Base-by-base conservation (phyloP, 345 rosid species). In the Gynandropsis gynandra region DNA sequence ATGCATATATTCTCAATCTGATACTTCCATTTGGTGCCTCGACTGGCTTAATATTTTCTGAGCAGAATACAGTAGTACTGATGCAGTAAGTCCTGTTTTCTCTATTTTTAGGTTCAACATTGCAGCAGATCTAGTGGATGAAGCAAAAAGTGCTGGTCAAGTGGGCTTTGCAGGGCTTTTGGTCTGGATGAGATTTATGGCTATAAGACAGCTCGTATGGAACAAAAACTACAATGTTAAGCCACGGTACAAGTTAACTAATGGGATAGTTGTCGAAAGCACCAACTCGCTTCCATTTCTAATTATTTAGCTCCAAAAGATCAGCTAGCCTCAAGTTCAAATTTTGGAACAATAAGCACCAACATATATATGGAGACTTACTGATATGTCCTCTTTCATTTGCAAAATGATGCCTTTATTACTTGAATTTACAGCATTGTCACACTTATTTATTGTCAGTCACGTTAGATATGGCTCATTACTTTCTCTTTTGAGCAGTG, bases 111-210 rank as follows among this genome's bases (percentile, higher is more conserved):
- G 99, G 67, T 92, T 92, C 75, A 92, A 92, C 59, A 92, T 92
- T 56, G 99, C 94, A 7, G 81, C 95, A 54, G 97, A 92, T 72
- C 76, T 92, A 65, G 69, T 83, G 45, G 76, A 81, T 47, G 74
- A 85, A 72, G 90, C 95, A 55, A 80, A 75, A 76, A 50, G 69
- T 72, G 78, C 82, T 46, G 97, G 95, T 32, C 79, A 78, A 47
- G 60, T 80, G 68, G 97, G 95, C 52, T 61, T 92, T 37, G 89
- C 94, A 8, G 99, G 86, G 60, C 78, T 92, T 59, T 80, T 92
- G 66, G 99, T 85, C 41, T 92, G 99, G 99, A 82, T 87, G 95
- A 81, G 99, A 77, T 92, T 87, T 74, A 92, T 92, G 99, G 97
- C 99, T 46, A 83, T 88, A 34, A 81, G 99, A 65, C 99, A 92